These are phyloP conservation scores for Haplosporangium sp. DNA, from an alignment of 371 early-diverging fungal genomes.

Conservation along the genomic window DNA sequence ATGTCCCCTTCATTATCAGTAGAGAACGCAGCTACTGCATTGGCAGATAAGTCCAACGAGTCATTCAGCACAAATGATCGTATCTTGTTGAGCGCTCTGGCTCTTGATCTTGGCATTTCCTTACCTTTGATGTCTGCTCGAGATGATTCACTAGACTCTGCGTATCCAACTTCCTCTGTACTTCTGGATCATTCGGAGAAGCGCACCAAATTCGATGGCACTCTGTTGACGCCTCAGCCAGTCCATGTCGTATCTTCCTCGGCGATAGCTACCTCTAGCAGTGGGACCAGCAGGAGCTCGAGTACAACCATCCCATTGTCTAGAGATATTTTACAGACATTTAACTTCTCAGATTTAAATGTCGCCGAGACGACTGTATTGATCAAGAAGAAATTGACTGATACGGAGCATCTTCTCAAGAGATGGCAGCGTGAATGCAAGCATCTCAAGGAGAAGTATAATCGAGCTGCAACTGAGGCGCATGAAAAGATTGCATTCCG, in stretches of 20 bases:
- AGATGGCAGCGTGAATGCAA: slow-evolving; percentile 55
- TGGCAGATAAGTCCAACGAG: neutral
- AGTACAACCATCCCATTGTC: slow-evolving; percentile 46
- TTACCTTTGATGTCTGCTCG: slow-evolving; percentile 25
- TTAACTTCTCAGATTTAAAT: slow-evolving; percentile 42
- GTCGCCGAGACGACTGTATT: slow-evolving; percentile 24
- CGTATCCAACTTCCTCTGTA: slow-evolving; percentile 31
- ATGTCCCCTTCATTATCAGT: slow-evolving; percentile 13
- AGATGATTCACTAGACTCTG: slow-evolving; percentile 6
- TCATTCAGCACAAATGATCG: slow-evolving; percentile 20
- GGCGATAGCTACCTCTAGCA: slow-evolving; percentile 3
- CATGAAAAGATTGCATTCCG: slow-evolving; percentile 74
- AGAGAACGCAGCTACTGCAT: neutral
- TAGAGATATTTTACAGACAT: slow-evolving; percentile 29
- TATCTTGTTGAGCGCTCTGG: slow-evolving; percentile 24
- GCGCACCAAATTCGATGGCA: slow-evolving; percentile 13
- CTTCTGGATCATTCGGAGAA: slow-evolving; percentile 42
- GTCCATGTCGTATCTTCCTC: slow-evolving; percentile 10
- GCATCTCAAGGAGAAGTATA: slow-evolving; percentile 65
- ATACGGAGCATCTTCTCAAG: slow-evolving; percentile 60
- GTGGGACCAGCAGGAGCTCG: slow-evolving; percentile 24
- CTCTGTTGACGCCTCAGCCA: slow-evolving; percentile 10
- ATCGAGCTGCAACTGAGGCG: slow-evolving; percentile 45
- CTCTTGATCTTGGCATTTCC: slow-evolving; percentile 48
- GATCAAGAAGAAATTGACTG: slow-evolving; percentile 61